Evolutionary conservation across 192 early-diverging fungal species (phyloP).

Genomic region (Rhizophagus clarus): DNA sequence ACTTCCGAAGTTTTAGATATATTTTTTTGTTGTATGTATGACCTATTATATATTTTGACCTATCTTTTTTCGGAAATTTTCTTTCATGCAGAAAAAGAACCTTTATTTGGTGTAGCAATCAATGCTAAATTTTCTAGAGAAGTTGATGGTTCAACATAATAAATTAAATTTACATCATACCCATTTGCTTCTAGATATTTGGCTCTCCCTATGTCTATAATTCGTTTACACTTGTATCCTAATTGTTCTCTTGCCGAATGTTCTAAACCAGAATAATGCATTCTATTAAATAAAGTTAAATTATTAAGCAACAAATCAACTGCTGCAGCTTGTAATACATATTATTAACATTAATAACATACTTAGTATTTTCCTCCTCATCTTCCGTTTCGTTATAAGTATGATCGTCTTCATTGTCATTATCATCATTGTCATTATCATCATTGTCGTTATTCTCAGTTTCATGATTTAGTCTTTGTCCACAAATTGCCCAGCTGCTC

Average conservation of each 20-base stretch:
- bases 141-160: slow-evolving; percentile 65
- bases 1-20: no score
- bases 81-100: no score
- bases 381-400: slow-evolving; percentile 45
- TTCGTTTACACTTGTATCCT: slow-evolving; percentile 74
- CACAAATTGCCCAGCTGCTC: slow-evolving; percentile 80
- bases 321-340: neutral
- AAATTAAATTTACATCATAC: slow-evolving; percentile 69
- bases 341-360: neutral
- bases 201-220: slow-evolving; percentile 76
- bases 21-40: no score
- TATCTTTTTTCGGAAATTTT: no score
- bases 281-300: slow-evolving; percentile 32
- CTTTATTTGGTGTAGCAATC: slow-evolving; percentile 48
- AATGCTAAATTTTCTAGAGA: slow-evolving; percentile 79
- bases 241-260: slow-evolving; percentile 61
- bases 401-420: slow-evolving; percentile 41
- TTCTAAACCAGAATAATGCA: slow-evolving; percentile 73
- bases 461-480: slow-evolving; percentile 39
- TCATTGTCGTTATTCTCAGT: slow-evolving; percentile 33
- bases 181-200: slow-evolving; percentile 58
- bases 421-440: slow-evolving; percentile 33
- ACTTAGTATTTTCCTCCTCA: slow-evolving; percentile 37
- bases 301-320: slow-evolving; percentile 12
- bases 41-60: no score